phyloP scores from a whole-genome alignment of 148 eudicot genomes.

The Polygonum aviculare region DNA sequence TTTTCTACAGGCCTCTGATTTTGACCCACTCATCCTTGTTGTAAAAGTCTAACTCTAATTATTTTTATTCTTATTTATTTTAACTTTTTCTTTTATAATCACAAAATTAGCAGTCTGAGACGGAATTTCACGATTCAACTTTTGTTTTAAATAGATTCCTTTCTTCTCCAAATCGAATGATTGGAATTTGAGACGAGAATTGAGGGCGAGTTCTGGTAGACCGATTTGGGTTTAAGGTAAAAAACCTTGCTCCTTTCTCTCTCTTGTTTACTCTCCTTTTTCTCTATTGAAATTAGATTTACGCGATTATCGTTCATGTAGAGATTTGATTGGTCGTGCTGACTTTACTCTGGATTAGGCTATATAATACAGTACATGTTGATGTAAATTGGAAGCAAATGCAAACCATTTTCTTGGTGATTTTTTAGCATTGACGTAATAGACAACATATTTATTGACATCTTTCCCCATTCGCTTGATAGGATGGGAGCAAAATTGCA shows the following conservation, averaged over 20 bases:
- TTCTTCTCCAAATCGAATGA: constrained; percentile 14
- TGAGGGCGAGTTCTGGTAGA: constrained; percentile 12
- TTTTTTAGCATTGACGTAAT: neutral
- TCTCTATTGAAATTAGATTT: constrained; percentile 13
- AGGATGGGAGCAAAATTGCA: constrained; percentile 90
- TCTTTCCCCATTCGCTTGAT: constrained; percentile 21
- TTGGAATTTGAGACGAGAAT: constrained; percentile 17
- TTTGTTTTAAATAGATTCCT: neutral
- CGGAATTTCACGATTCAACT: constrained; percentile 6
- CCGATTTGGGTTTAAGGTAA: constrained; percentile 61
- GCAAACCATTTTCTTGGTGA: neutral
- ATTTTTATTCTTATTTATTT: neutral
- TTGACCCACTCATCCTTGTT: neutral
- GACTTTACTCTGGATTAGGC: neutral
- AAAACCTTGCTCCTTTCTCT: neutral
- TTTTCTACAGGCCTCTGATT: neutral
- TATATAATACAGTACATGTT: neutral
- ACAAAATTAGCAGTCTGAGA: neutral
- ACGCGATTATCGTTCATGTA: neutral
- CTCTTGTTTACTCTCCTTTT: neutral
- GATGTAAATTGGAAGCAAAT: neutral
- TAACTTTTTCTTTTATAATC: neutral
- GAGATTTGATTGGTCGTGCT: constrained; percentile 6
- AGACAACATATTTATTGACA: neutral
- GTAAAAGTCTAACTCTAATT: neutral